These are phyloP conservation scores for Alternaria dauci DNA, from an alignment of 2,329 filamentous ascomycete genomes.

Conservation along the genomic window DNA sequence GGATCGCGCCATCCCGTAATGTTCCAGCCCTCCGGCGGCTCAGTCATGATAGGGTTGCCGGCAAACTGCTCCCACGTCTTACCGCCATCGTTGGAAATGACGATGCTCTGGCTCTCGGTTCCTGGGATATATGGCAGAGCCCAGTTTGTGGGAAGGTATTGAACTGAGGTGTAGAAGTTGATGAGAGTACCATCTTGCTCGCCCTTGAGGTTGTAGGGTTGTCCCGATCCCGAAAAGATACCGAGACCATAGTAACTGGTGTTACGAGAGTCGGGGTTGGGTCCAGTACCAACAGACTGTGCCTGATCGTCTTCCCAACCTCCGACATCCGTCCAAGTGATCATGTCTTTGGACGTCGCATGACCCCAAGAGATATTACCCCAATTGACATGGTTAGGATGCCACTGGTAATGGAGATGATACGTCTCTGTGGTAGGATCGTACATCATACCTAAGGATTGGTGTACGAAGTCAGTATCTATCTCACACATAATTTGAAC, in stretches of 20 bases:
- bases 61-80: constrained; percentile 58
- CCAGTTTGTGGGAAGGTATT: constrained; percentile 57
- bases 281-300: constrained; percentile 51
- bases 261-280: constrained; percentile 37
- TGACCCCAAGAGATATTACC: constrained; percentile 58
- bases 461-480: not conserved
- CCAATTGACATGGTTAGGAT: constrained; percentile 58
- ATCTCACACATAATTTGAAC: not conserved
- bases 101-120: constrained; percentile 58
- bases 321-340: constrained; percentile 56
- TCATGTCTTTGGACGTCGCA: constrained; percentile 60
- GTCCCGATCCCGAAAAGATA: constrained; percentile 62
- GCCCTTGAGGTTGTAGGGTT: constrained; percentile 59
- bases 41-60: constrained; percentile 57
- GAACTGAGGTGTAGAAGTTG: constrained; percentile 59
- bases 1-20: constrained; percentile 51
- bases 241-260: constrained; percentile 60
- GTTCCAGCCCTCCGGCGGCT: constrained; percentile 56
- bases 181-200: constrained; percentile 57
- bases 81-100: constrained; percentile 57
- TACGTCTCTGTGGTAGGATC: constrained; percentile 59
- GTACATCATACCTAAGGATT: constrained; percentile 54
- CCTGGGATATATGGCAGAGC: constrained; percentile 53
- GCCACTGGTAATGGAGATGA: constrained; percentile 64
- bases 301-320: constrained; percentile 58